Percentiles rank a stretch among this genome's conserved stretches.
These are phyloP conservation scores for Microdochium bolleyi DNA, from an alignment of 2,329 filamentous ascomycete genomes.

Conservation along the genomic window DNA sequence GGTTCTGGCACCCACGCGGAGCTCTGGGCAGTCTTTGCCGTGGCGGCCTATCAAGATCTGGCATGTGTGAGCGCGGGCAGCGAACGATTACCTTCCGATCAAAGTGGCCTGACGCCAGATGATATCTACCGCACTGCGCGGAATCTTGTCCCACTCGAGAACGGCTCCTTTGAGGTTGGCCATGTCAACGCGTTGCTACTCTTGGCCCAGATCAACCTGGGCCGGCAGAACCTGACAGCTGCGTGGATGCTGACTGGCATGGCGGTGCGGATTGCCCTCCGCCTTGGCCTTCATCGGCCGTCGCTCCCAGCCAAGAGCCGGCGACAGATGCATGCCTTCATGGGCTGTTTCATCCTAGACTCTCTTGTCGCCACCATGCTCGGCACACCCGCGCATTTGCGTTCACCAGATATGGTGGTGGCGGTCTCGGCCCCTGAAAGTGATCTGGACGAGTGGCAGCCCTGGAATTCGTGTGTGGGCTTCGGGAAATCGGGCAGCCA, in stretches of 20 bases:
- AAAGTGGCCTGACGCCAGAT: constrained; percentile 6
- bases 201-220: constrained; percentile 56
- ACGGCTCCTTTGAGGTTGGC: constrained; percentile 37
- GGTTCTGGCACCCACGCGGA: constrained; percentile 41
- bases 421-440: constrained; percentile 47
- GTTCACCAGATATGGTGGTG: constrained; percentile 34
- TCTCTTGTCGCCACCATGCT: constrained; percentile 45
- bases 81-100: not conserved
- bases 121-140: constrained; percentile 43
- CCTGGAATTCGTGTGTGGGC: constrained; percentile 49
- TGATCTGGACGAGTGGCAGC: constrained; percentile 66
- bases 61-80: constrained; percentile 11
- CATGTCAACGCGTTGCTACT: constrained; percentile 50
- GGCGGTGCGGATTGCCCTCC: constrained; percentile 47
- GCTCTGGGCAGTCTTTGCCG: constrained; percentile 51
- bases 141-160: constrained; percentile 37
- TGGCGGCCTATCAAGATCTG: constrained; percentile 47
- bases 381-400: constrained; percentile 40
- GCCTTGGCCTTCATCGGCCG: constrained; percentile 28
- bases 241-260: constrained; percentile 60
- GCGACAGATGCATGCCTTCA: constrained; percentile 32
- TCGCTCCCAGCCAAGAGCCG: constrained; percentile 10
- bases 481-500: constrained; percentile 18
- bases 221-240: constrained; percentile 41
- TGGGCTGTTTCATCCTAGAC: constrained; percentile 57